Conservation (phyloP, 352 stramenopile genomes). For the Pythium folliculosum region DNA sequence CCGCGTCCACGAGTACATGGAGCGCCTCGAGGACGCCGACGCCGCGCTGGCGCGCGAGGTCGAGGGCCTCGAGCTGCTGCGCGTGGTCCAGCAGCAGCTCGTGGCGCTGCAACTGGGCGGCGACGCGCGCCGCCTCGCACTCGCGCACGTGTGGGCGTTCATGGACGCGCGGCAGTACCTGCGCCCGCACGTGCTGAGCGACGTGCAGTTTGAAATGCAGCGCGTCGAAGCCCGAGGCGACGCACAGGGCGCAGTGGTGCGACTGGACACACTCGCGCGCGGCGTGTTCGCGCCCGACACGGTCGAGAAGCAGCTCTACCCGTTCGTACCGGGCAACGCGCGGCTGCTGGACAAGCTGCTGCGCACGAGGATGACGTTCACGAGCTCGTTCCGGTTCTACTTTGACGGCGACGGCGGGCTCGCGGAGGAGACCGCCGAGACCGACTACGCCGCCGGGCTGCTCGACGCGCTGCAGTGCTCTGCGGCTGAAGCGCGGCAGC, state of each 20-base stretch:
- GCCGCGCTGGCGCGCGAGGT: constrained; percentile 3
- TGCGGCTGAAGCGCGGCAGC: background rate
- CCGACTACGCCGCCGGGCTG: constrained; percentile 4
- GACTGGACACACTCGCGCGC: background rate
- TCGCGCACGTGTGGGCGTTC: constrained; percentile 16
- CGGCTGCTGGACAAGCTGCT: constrained; percentile 13
- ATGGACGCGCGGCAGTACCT: constrained; percentile 1
- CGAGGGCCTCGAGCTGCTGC: background rate
- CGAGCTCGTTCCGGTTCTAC: constrained; percentile 12
- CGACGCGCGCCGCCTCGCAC: background rate
- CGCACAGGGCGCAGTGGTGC: background rate
- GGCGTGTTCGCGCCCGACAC: background rate
- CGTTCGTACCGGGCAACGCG: constrained; percentile 8
- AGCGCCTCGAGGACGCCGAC: background rate
- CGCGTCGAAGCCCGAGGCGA: background rate
- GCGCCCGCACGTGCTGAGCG: background rate
- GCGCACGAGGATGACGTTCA: background rate
- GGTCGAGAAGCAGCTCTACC: constrained; percentile 10
- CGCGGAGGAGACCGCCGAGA: constrained; percentile 9
- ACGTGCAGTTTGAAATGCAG: background rate
- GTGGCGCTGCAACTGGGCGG: background rate
- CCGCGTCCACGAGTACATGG: constrained; percentile 4
- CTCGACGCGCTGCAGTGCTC: background rate
- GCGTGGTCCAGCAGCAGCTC: constrained; percentile 3
- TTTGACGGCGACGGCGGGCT: constrained; percentile 8